Base-by-base conservation (phyloP, 345 rosid genomes). In the Garcia nutans region DNA sequence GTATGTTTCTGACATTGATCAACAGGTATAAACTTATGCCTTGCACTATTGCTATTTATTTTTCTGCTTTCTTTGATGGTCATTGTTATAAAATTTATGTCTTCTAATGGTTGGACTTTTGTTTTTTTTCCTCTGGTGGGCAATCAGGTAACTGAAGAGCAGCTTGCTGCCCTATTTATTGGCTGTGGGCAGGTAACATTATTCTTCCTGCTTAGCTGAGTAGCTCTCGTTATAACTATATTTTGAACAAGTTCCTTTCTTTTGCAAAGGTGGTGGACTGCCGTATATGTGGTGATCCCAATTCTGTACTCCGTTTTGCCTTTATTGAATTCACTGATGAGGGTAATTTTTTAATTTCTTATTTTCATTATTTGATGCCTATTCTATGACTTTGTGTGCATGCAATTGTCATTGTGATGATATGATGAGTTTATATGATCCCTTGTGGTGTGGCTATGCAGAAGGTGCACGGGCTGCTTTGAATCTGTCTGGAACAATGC, bases 221-320 rank as follows among this genome's bases (percentile, higher is more conserved):
- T 45, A 10, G 68, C 20, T 26, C 24, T 70, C 55, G 23, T 72
- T 55, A 72, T 44, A 42, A 23, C 26, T 41, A 10, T 42, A 42
- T 41, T 70, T 74, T 78, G 57, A 77, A 77, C 57, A 71, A 41
- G 19, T 22, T 61, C 64, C 10, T 66, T 82, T 56, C 69, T 42
- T 65, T 10, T 65, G 26, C 65, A 31, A 82, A 94, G 98, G 98
- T 94, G 78, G 93, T 92, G 77, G 98, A 94, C 66, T 94, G 98
- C 69, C 98, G 98, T 49, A 94, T 94, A 54, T 94, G 98, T 70
- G 98, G 98, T 74, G 98, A 94, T 82, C 93, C 98, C 19, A 94
- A 92, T 75, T 94, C 98, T 52, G 93, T 94, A 3, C 96, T 94
- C 61, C 96, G 97, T 26, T 94, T 94, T 84, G 98, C 98, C 56